phyloP scores from a whole-genome alignment of 768 basidiomycete genomes.

The Trametes cubensis region DNA sequence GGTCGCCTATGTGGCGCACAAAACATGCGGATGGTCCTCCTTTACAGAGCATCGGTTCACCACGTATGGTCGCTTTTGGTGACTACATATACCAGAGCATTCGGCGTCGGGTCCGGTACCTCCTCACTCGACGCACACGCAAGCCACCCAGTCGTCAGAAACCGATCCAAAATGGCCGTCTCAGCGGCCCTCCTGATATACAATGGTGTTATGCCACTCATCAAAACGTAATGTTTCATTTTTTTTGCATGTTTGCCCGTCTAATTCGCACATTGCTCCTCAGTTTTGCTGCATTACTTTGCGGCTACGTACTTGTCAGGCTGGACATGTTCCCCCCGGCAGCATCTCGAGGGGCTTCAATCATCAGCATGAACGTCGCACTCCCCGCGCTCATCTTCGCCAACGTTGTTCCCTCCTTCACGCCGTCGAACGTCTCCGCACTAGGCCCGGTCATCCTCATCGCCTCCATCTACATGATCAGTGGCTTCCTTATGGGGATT shows the following conservation, averaged over 20 bases:
- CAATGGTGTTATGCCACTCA: conserved; percentile 35
- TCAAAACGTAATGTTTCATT: conserved; percentile 29
- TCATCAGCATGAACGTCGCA: conserved; percentile 48
- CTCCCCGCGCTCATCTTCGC: conserved; percentile 51
- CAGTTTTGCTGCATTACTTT: conserved; percentile 38
- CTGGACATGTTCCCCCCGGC: conserved; percentile 42
- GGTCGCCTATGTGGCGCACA: neutral
- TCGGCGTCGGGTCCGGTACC: neutral
- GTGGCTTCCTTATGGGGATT: conserved; percentile 40
- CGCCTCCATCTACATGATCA: conserved; percentile 42
- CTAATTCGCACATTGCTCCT: neutral
- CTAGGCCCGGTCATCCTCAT: conserved; percentile 48
- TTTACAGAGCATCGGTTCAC: neutral
- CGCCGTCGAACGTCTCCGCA: conserved; percentile 45
- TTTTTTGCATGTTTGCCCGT: neutral
- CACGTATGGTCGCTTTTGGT: neutral
- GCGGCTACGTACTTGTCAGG: conserved; percentile 42
- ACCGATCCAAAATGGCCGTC: conserved; percentile 20
- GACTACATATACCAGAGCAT: conserved; percentile 3
- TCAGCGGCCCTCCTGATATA: conserved; percentile 34
- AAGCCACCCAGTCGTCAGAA: neutral
- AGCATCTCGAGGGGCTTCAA: conserved; percentile 43
- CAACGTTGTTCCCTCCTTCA: conserved; percentile 52
- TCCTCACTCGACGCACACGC: neutral
- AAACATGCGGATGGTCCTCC: neutral